Percentiles rank a stretch among this genome's conserved stretches.
Conservation (phyloP, 2,329 filamentous ascomycete genomes). For the Apiospora arundinis region DNA sequence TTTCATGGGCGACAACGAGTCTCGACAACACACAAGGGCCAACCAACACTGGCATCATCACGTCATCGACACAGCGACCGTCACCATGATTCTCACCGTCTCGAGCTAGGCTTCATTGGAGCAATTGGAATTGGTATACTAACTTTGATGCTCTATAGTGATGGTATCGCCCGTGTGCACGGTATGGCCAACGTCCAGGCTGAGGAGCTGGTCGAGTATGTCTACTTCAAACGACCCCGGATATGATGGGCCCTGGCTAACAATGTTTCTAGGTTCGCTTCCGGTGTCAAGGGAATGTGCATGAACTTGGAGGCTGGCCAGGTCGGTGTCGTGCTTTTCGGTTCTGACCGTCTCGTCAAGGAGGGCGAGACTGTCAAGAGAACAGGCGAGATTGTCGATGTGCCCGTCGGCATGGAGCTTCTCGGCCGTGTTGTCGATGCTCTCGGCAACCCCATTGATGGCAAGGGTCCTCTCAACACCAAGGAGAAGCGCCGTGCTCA, state of each 20-base stretch:
- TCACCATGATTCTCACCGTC: background rate
- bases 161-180: constrained; percentile 99
- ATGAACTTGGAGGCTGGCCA: constrained; percentile 99
- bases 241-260: constrained; percentile 31
- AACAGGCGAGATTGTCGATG: constrained; percentile 99
- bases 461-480: constrained; percentile 96
- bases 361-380: constrained; percentile 99
- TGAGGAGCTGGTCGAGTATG: constrained; percentile 99
- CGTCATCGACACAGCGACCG: constrained; percentile 26
- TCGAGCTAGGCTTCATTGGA: background rate
- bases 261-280: constrained; percentile 78
- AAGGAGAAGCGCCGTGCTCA: constrained; percentile 93
- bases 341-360: constrained; percentile 99
- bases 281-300: constrained; percentile 99
- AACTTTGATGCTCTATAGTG: constrained; percentile 65
- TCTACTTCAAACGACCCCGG: constrained; percentile 40
- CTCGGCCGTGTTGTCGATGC: constrained; percentile 98
- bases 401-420: constrained; percentile 90
- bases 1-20: constrained; percentile 27
- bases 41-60: background rate
- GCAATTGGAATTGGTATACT: constrained; percentile 31
- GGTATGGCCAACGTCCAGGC: constrained; percentile 99
- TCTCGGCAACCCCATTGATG: constrained; percentile 98
- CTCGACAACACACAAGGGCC: constrained; percentile 6
- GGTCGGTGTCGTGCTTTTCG: constrained; percentile 99